Evolutionary conservation across 2,329 filamentous ascomycete species (phyloP).

Genomic region (Xylogone sp.): DNA sequence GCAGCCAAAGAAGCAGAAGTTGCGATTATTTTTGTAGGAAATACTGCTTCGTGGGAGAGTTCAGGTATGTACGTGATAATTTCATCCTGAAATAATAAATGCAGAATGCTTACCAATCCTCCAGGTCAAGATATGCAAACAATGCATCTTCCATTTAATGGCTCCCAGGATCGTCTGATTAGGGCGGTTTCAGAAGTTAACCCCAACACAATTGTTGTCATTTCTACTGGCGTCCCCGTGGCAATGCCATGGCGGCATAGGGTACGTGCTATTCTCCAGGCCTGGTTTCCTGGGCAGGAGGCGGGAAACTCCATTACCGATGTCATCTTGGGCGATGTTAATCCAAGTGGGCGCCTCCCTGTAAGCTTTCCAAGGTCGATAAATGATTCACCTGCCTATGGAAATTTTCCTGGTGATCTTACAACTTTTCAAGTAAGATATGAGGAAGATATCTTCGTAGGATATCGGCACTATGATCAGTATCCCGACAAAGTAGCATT

Average conservation of each 20-base stretch:
- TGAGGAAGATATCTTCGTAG: constrained; percentile 67
- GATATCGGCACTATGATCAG: constrained; percentile 66
- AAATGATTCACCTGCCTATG: constrained; percentile 61
- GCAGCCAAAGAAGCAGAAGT: constrained; percentile 3
- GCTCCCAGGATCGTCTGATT: not conserved
- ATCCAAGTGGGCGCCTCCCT: constrained; percentile 71
- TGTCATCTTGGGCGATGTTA: constrained; percentile 70
- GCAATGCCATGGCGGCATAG: not conserved
- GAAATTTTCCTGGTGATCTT: constrained; percentile 49
- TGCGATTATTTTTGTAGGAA: constrained; percentile 6
- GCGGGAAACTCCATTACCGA: constrained; percentile 69
- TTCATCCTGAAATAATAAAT: too few relatives aligned
- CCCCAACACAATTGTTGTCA: not conserved
- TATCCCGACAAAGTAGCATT: constrained; percentile 55
- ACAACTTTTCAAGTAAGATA: constrained; percentile 57
- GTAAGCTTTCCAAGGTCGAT: constrained; percentile 61
- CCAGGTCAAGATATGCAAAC: not conserved
- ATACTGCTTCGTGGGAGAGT: not conserved
- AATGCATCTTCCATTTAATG: not conserved
- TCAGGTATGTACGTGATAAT: not conserved
- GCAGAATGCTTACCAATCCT: too few relatives aligned
- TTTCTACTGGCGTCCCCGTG: not conserved
- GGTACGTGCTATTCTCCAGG: not conserved
- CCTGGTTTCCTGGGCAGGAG: not conserved
- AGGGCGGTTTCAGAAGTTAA: not conserved